Evolutionary conservation across 192 early-diverging fungal genomes (phyloP).

Genomic region (Coemansia sp.): DNA sequence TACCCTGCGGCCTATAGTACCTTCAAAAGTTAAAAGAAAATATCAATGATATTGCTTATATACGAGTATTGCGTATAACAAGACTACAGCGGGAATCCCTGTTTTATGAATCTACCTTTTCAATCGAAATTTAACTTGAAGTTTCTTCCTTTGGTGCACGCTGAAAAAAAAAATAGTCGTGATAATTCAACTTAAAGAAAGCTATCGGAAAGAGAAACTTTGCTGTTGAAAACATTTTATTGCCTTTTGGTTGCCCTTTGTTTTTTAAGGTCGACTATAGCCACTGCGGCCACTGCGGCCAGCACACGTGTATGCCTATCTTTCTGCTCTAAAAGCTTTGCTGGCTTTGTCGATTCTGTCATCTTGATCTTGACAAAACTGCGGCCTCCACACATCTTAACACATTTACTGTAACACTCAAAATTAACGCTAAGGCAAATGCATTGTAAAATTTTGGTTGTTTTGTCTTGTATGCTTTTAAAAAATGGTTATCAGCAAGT

Average conservation of each 20-base stretch:
- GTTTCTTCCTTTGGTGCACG: not conserved
- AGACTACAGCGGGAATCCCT: not conserved
- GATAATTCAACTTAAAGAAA: not conserved
- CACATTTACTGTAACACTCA: not conserved
- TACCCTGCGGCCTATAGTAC: not conserved
- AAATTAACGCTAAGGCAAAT: not conserved
- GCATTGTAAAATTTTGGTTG: no score
- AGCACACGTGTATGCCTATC: not conserved
- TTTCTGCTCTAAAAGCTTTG: no score
- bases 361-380: not conserved
- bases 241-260: not conserved
- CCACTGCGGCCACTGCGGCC: not conserved
- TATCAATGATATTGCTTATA: not conserved
- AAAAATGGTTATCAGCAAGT: not conserved
- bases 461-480: not conserved
- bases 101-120: not conserved
- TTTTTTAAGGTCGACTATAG: not conserved
- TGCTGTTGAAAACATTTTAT: not conserved
- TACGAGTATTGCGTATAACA: not conserved
- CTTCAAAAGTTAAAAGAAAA: not conserved
- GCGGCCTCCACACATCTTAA: not conserved
- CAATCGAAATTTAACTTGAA: not conserved
- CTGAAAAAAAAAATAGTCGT: not conserved
- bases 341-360: not conserved
- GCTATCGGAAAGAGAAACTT: not conserved